Evolutionary conservation across 371 early-diverging fungal genomes (phyloP), one percentile per base, ranked within the genome.

Genomic region (Spraguea lophii): DNA sequence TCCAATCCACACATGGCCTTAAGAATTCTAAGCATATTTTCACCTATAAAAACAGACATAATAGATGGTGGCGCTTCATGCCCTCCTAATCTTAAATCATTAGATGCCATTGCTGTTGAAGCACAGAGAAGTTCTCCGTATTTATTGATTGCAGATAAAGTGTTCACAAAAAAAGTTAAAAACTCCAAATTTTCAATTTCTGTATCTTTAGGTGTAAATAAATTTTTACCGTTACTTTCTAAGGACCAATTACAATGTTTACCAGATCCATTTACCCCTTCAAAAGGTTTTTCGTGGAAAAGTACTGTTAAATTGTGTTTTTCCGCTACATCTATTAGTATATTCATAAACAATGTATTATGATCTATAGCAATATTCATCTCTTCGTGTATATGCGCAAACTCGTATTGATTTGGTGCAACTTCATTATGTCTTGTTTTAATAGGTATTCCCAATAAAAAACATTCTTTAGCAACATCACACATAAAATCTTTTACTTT

Each of bases 351-450:
- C 64, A 88, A 74, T 73, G 89, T 59, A 76, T 91, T 91, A 80
- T 91, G 92, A 75, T 91, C 92, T n/a, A 89, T 85, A 36, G 92
- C 88, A 23, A 84, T 74, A 44, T 83, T 75, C 21, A 88, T 78
- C 69, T 86, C 88, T 73, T 91, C 89, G 59, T 88, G 89, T 62
- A 88, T 85, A 43, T 89, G 92, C 13, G 92, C 89, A 41, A 86
- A 72, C 73, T 91, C 89, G 59, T 87, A 91, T 76, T 91, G 92
- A 62, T 79, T 80, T 34, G 92, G 92, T 27, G 88, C 89, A n/a
- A 88, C 92, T 76, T 91, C 92, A 72, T 91, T 91, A 77, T 91
- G 92, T 52, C 88, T 79, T 27, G 92, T 91, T 80, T 91, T 91
- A 74, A 89, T 75, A 39, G 92, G 92, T 17, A 87, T 84, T 68